phyloP scores from a whole-genome alignment of 495 filamentous ascomycete species.

The Penicillium crystallinum region DNA sequence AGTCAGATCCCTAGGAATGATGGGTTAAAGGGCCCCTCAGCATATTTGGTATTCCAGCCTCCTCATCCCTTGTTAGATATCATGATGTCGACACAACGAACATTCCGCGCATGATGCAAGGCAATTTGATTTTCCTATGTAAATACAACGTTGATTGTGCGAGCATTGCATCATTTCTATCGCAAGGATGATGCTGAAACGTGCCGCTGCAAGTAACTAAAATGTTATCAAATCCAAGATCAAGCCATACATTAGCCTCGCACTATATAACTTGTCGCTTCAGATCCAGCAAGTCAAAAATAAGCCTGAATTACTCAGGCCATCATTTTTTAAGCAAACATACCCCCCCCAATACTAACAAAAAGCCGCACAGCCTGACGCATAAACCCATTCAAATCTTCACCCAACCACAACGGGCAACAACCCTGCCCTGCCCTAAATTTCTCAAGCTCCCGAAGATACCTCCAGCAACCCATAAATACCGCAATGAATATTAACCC shows the following conservation, averaged over 20 bases:
- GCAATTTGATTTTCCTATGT: neutral
- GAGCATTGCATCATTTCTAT: neutral
- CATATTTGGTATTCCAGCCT: neutral
- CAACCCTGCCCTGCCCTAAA: constrained; percentile 9
- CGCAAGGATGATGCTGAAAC: neutral
- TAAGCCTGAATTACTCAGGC: neutral
- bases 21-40: neutral
- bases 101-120: constrained; percentile 3
- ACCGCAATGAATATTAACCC: too few relatives aligned
- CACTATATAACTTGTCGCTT: neutral
- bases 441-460: constrained; percentile 23
- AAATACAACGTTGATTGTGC: too few relatives aligned
- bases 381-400: constrained; percentile 24
- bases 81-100: neutral
- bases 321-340: constrained; percentile 18
- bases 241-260: neutral
- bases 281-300: neutral
- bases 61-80: neutral
- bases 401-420: constrained; percentile 23
- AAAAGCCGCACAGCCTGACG: constrained; percentile 23
- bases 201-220: neutral
- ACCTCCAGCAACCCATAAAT: constrained; percentile 26
- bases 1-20: constrained; percentile 3
- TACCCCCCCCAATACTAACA: constrained; percentile 30
- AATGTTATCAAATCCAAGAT: neutral